Evolutionary conservation across 805 yeast species (phyloP), one percentile per base, ranked within the genome.

Genomic region (Ogataea pignaliae): DNA sequence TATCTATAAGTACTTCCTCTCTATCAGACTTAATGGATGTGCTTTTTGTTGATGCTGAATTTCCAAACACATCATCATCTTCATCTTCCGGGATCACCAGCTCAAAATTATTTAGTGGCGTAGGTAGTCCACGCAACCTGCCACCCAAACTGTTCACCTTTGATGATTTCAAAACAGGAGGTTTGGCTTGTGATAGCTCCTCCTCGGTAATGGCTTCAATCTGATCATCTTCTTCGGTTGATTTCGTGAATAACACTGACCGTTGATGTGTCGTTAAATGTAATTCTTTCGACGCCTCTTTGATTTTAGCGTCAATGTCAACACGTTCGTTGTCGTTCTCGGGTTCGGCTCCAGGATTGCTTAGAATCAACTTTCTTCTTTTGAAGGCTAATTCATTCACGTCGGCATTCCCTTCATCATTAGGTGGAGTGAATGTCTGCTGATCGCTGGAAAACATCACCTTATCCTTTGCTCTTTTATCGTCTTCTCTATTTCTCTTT

Each of bases 61-160:
- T 9, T 12, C 10, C 26, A 7, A 4, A 37, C 3, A 44, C 55
- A 10, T 44, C 57, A 3, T 43, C 57, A 11, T 36, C 40, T 1
- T 57, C 61, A 12, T 56, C 64, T 3, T 64, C 70, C 5, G 64
- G 70, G 3, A 62, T 47, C 1, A 60, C 52, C 9, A 75, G 59
- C 44, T 75, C 78, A 48, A 71, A 75, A 40, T 75, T 77, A 47
- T 76, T 74, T 37, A 47, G 31, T 2, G 62, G 60, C 16, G 44
- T 48, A 1, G 59, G 54, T 12, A 54, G 34, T n/a, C 29, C 30
- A 17, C 43, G 41, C 30, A 54, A 29, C 34, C 51, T 46, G 7
- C 26, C 26, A 21, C 26, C 7, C 26, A 21, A 21, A 21, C 26
- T 21, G 26, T 7, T 21, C 26, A 21, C 7, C 26, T 21, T 21